Evolutionary conservation across 2,329 filamentous ascomycete species (phyloP), one percentile per base, ranked within the genome.

Genomic region (Myriosclerotinia duriaeana): DNA sequence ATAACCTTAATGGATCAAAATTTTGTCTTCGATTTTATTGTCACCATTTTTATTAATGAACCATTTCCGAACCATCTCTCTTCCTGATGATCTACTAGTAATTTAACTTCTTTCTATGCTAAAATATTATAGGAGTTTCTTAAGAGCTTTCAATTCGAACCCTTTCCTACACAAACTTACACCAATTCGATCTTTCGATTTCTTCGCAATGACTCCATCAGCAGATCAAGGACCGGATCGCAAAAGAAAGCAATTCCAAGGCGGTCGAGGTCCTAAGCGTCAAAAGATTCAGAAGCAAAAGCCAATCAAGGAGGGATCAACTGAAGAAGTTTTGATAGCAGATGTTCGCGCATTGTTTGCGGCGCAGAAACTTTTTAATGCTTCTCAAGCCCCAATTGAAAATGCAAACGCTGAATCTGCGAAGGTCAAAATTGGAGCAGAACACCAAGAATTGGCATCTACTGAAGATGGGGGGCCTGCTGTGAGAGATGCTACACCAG

Each of bases 261-360:
- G 72, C n/a, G 74, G 74, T 52, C 68, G 73, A 64, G 72, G 72
- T 30, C 61, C 70, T 11, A 85, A 85, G 76, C 81, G 81, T 50
- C 76, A 77, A 50, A 87, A 85, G 81, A 82, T 83, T 66, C 83
- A 86, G 73, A 82, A 82, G 69, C 84, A 85, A 71, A 88, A 79
- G 70, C 71, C 77, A 1, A 70, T 84, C 69, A 84, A 84, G 53
- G 84, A 85, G 69, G 88, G 86, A 11, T 86, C 87, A 0, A 80
- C 81, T 26, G 89, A 92, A 68, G 87, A 92, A 74, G 86, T 92
- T 56, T 80, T 92, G 55, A 79, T 84, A 59, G 78, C 82, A 60
- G 89, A 92, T 74, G 82, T 92, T 56, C 79, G 85, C 62, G 80
- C 81, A 4, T 77, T 89, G 34, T 77, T 85, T 55, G 80, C 76